Conservation (phyloP, 345 rosid genomes). For the Angophora floribunda region DNA sequence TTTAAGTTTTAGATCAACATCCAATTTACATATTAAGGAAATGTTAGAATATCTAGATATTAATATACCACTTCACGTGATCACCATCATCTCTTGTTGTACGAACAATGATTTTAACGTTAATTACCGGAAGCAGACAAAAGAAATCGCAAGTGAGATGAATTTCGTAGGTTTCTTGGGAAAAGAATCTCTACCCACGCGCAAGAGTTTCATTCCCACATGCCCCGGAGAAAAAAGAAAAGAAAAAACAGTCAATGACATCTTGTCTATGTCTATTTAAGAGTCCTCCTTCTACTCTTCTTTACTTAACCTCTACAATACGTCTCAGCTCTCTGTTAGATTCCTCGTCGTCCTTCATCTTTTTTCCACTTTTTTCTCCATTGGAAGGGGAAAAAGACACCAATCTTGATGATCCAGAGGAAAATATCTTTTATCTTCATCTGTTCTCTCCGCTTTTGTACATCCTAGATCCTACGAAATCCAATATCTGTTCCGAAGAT, state of each 20-base stretch:
- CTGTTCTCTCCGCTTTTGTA: not conserved
- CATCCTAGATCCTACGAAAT: not conserved
- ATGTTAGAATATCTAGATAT: not conserved
- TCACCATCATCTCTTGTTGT: not conserved
- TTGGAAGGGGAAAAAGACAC: not conserved
- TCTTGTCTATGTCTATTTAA: not conserved
- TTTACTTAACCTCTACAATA: not conserved
- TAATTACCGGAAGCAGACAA: not conserved
- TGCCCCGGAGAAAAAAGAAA: not conserved
- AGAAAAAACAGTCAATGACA: not conserved
- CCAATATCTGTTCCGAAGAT: not conserved
- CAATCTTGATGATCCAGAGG: not conserved
- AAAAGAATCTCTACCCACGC: not conserved
- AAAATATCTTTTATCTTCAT: not conserved
- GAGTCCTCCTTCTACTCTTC: not conserved
- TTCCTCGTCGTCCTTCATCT: not conserved
- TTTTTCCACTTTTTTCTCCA: not conserved
- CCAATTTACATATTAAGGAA: not conserved
- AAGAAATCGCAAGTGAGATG: not conserved
- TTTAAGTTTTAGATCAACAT: not conserved
- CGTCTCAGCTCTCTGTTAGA: not conserved
- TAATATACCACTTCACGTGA: not conserved
- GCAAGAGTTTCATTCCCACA: not conserved
- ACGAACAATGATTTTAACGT: not conserved
- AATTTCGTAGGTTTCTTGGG: not conserved